Evolutionary conservation across 495 filamentous ascomycete species (phyloP).

Genomic region (Penicillium lividum): DNA sequence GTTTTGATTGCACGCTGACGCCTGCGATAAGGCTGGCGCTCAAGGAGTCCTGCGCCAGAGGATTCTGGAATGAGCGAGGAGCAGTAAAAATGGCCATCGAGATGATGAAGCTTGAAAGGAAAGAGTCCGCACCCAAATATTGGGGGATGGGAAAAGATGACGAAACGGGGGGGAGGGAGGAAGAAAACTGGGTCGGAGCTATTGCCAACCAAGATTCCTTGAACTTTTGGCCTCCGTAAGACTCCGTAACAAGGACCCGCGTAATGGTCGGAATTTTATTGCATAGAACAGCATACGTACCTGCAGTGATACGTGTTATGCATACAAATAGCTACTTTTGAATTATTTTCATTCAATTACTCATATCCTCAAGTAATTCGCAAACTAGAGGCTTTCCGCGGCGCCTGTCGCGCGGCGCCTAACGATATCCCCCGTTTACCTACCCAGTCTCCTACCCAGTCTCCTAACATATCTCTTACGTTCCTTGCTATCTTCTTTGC

Average conservation of each 20-base stretch:
- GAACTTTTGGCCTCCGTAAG: not conserved
- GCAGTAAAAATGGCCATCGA: constrained; percentile 55
- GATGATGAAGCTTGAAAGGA: constrained; percentile 12
- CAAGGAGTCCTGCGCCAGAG: constrained; percentile 36
- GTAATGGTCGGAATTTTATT: too few species aligned
- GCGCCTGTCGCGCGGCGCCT: too few species aligned
- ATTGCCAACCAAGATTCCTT: constrained; percentile 1
- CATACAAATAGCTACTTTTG: too few species aligned
- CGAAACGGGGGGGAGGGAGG: not conserved
- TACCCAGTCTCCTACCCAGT: not conserved
- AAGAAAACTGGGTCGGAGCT: constrained; percentile 1
- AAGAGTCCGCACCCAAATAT: constrained; percentile 2
- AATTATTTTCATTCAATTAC: too few species aligned
- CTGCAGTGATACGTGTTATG: too few species aligned
- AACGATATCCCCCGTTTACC: too few species aligned
- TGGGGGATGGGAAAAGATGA: constrained; percentile 2
- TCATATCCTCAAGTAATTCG: too few species aligned
- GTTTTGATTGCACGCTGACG: constrained; percentile 44
- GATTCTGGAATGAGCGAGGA: constrained; percentile 64
- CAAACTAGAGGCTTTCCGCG: too few species aligned
- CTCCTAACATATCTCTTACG: too few species aligned
- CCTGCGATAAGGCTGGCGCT: constrained; percentile 31
- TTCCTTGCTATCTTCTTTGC: too few species aligned
- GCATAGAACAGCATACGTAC: too few species aligned
- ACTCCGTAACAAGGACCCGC: not conserved